Base-by-base conservation (phyloP, 2,329 filamentous ascomycete species). In the Parastagonospora nodorum region DNA sequence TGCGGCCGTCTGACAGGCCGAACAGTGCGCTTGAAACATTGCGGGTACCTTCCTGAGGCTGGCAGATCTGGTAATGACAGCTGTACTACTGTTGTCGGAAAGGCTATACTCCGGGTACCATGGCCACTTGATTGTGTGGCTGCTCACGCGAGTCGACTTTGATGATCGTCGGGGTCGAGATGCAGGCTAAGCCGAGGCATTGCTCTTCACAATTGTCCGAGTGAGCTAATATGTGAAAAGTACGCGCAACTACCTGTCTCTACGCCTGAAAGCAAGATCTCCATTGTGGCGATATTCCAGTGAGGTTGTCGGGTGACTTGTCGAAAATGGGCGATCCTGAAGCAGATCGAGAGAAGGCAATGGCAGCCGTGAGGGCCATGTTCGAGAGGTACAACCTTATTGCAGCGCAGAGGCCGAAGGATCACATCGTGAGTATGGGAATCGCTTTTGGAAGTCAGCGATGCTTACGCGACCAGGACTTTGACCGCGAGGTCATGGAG, bases 401-500 rank as follows among this genome's bases (percentile, higher is more conserved):
- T 38, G 66, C 67, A 35, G 63, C 60, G 8, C 60, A 60, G 42
- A 56, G 72, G 27, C 67, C 69, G 5, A 48, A 61, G 28, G 52
- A 66, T 35, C 72, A 74, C 55, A 57, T 68, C 14, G 73, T 74
- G 40, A 50, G 64, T 58, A 31, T 4, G 7, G 31, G 1, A 2
- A 3, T 3, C 15, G 1, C 8, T 14, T 5, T 15, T n/a, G 16
- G 1, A 8, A 32, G 11, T 32, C 14, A 19, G 12, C 12, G 10
- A 12, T 45, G 16, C 38, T 63, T 15, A 61, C 12, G 10, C 39
- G 9, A 2, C 6, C 12, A 16, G 71, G 71, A 74, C 48, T 75
- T 71, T 45, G 73, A 75, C 48, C 55, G 58, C 36, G 60, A 71
- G 36, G 68, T 74, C 29, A 75, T 75, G 73, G 50, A 69, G 5